A percentile compares a stretch with the other conserved stretches of the same genome.
Evolutionary conservation across 495 filamentous ascomycete species (phyloP).

Genomic region (Evansstolkia leycettana): DNA sequence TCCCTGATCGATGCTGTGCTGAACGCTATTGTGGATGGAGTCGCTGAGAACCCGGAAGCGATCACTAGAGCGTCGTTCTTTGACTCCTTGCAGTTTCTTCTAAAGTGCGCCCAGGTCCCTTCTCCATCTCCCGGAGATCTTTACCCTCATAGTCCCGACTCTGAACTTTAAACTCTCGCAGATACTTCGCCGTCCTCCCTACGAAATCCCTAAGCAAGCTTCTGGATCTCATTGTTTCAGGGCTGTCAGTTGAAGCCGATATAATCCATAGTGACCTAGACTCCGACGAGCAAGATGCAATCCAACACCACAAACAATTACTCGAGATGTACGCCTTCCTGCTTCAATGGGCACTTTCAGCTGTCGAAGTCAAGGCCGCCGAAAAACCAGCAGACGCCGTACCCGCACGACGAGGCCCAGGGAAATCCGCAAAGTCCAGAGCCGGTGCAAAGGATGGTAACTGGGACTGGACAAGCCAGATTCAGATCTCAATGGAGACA

Average conservation of each 20-base stretch:
- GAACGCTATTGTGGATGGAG: conserved; percentile 86
- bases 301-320: conserved; percentile 75
- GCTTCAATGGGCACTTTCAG: conserved; percentile 86
- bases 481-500: conserved; percentile 76
- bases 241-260: conserved; percentile 86
- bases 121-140: conserved; percentile 29
- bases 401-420: conserved; percentile 55
- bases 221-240: conserved; percentile 84
- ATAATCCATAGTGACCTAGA: conserved; percentile 76
- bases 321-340: conserved; percentile 94
- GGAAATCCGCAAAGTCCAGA: conserved; percentile 68
- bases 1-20: conserved; percentile 70
- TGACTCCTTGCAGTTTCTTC: conserved; percentile 86
- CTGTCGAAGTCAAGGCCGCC: conserved; percentile 83
- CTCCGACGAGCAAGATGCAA: conserved; percentile 75
- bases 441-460: conserved; percentile 51
- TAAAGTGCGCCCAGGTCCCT: conserved; percentile 82
- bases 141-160: conserved; percentile 32
- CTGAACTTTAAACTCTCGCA: conserved; percentile 57
- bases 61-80: conserved; percentile 66
- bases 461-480: conserved; percentile 82
- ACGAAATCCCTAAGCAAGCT: conserved; percentile 78
- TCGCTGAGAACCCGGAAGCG: conserved; percentile 83
- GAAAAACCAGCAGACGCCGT: conserved; percentile 68
- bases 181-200: conserved; percentile 72